phyloP scores from a whole-genome alignment of 495 filamentous ascomycete species.

The Massariosphaeria phaeospora region DNA sequence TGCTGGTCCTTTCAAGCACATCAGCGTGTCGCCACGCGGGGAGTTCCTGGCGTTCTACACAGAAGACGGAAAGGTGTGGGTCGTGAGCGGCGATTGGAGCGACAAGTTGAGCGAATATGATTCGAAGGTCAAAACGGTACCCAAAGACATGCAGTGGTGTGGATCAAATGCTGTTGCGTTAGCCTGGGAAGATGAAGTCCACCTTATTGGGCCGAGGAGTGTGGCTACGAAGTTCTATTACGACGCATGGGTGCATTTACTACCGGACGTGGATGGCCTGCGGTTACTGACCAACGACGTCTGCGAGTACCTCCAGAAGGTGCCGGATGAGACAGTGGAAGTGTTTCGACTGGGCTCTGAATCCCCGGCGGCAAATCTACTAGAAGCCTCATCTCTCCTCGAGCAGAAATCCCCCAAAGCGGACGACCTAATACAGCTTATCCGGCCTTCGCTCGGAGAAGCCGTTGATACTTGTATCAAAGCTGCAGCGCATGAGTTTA shows the following conservation, averaged over 20 bases:
- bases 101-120: conserved; percentile 88
- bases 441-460: conserved; percentile 76
- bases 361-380: conserved; percentile 78
- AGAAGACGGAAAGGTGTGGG: conserved; percentile 77
- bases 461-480: conserved; percentile 88
- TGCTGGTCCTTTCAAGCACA: conserved; percentile 86
- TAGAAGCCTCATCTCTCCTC: conserved; percentile 87
- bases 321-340: conserved; percentile 79
- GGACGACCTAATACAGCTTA: conserved; percentile 94
- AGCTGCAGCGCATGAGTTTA: conserved; percentile 89
- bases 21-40: conserved; percentile 85
- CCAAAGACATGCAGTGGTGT: conserved; percentile 90
- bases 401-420: conserved; percentile 94
- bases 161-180: conserved; percentile 91
- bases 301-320: conserved; percentile 92
- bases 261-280: conserved; percentile 85
- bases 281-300: conserved; percentile 82
- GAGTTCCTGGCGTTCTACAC: conserved; percentile 84
- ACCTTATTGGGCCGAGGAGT: conserved; percentile 81
- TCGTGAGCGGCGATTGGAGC: conserved; percentile 92
- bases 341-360: conserved; percentile 84
- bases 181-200: conserved; percentile 98
- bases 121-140: conserved; percentile 75
- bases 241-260: conserved; percentile 81
- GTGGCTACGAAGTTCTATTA: conserved; percentile 80